Conservation (phyloP, 441 rosid species). For the Populus hybrid region DNA sequence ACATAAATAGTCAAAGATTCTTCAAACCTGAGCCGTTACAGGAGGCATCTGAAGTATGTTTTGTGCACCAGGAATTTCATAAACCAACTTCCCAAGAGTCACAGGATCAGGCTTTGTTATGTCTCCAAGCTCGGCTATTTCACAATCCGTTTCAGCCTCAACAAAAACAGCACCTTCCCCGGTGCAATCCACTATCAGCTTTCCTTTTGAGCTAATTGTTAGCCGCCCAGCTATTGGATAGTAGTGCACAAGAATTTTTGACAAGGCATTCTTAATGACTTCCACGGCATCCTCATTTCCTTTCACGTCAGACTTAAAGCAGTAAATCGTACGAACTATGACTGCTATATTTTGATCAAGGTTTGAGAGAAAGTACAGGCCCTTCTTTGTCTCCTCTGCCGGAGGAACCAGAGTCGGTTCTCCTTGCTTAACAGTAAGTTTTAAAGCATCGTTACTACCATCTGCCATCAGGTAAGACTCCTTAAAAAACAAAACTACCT, state of each 20-base stretch:
- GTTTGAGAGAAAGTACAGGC: constrained; percentile 69
- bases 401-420: constrained; percentile 57
- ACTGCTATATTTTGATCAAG: constrained; percentile 87
- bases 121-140: constrained; percentile 51
- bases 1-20: background rate
- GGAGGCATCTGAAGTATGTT: constrained; percentile 81
- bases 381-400: constrained; percentile 55
- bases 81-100: constrained; percentile 72
- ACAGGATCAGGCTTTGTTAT: constrained; percentile 60
- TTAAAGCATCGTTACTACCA: constrained; percentile 18
- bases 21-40: constrained; percentile 66
- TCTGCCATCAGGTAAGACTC: constrained; percentile 29
- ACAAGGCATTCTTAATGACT: constrained; percentile 56
- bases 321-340: constrained; percentile 64
- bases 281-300: constrained; percentile 62
- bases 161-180: constrained; percentile 86
- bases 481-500: constrained; percentile 16
- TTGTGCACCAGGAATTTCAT: constrained; percentile 59
- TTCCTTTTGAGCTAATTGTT: constrained; percentile 67
- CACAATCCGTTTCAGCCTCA: constrained; percentile 74
- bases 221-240: constrained; percentile 77
- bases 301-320: constrained; percentile 60
- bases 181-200: constrained; percentile 66
- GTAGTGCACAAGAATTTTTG: constrained; percentile 68
- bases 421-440: constrained; percentile 42